These are phyloP conservation scores for Moniliophthora roreri DNA, from an alignment of 1,284 basidiomycete species.

Conservation along the genomic window DNA sequence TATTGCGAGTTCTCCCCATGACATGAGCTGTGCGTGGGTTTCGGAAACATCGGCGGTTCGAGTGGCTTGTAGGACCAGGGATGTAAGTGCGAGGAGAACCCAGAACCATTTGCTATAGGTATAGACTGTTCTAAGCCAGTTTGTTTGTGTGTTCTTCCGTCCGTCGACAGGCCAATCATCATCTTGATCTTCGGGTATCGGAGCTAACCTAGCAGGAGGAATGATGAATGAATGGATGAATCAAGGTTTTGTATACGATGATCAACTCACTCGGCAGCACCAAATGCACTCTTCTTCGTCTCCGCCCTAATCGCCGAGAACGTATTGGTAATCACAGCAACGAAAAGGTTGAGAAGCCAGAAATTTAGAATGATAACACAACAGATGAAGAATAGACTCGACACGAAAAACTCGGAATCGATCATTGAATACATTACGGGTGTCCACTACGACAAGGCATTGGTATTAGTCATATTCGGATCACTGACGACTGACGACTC, in stretches of 20 bases:
- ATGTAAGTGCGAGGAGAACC: slow-evolving; percentile 74
- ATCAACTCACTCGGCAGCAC: slow-evolving; percentile 54
- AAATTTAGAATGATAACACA: slow-evolving; percentile 87
- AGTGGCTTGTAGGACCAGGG: slow-evolving; percentile 79
- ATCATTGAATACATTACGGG: slow-evolving; percentile 90
- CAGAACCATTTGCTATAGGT: slow-evolving; percentile 72
- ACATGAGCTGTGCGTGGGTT: slow-evolving; percentile 48
- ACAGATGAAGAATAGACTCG: slow-evolving; percentile 87
- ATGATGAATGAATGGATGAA: neutral
- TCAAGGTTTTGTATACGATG: neutral
- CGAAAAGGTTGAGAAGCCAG: slow-evolving; percentile 94
- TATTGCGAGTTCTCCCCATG: slow-evolving; percentile 76
- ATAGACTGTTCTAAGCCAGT: slow-evolving; percentile 55
- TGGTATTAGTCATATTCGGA: slow-evolving; percentile 6
- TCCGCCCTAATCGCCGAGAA: slow-evolving; percentile 89
- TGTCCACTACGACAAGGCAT: slow-evolving; percentile 53
- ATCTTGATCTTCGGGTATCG: slow-evolving; percentile 30
- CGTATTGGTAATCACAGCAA: slow-evolving; percentile 95
- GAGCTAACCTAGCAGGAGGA: neutral
- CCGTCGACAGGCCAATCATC: slow-evolving; percentile 58
- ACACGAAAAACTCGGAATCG: slow-evolving; percentile 88
- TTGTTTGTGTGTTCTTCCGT: slow-evolving; percentile 46
- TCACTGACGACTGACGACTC: slow-evolving; percentile 25
- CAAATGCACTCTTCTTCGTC: slow-evolving; percentile 93
- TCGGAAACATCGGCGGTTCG: slow-evolving; percentile 57